Conservation (phyloP, 1,284 basidiomycete species). For the Taiwanofungus camphoratus region DNA sequence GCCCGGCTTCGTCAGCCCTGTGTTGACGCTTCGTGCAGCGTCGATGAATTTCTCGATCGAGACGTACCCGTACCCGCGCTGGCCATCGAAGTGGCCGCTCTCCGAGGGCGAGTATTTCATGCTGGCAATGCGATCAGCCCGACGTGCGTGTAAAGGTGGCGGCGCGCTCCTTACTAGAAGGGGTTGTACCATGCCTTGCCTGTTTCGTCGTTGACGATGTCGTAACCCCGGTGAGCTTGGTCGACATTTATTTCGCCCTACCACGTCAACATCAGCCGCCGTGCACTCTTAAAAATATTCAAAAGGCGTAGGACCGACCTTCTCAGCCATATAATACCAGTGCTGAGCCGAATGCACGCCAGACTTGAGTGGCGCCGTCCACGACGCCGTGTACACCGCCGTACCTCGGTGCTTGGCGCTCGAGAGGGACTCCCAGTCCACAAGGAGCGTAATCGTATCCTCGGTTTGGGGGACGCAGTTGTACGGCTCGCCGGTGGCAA, state of each 20-base stretch:
- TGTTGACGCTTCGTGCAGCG: slow-evolving; percentile 73
- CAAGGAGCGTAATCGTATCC: slow-evolving; percentile 91
- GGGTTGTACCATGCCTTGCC: slow-evolving; percentile 85
- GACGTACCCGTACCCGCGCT: slow-evolving; percentile 86
- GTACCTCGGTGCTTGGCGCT: slow-evolving; percentile 71
- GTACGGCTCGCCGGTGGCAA: slow-evolving; percentile 82
- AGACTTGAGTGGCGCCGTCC: slow-evolving; percentile 76
- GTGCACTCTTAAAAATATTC: not conserved
- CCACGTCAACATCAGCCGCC: slow-evolving; percentile 2
- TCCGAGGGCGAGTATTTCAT: slow-evolving; percentile 93
- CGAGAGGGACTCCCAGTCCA: slow-evolving; percentile 82
- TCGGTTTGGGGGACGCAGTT: slow-evolving; percentile 83
- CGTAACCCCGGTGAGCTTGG: slow-evolving; percentile 91
- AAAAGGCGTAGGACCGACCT: slow-evolving; percentile 39
- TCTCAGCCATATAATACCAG: slow-evolving; percentile 93
- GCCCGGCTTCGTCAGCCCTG: slow-evolving; percentile 52
- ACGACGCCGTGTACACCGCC: slow-evolving; percentile 88
- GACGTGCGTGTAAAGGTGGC: not conserved
- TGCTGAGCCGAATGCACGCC: slow-evolving; percentile 85
- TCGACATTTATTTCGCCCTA: slow-evolving; percentile 88
- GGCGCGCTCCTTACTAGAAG: slow-evolving; percentile 64
- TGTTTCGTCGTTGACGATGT: slow-evolving; percentile 76
- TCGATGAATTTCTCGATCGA: slow-evolving; percentile 92
- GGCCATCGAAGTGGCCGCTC: slow-evolving; percentile 88
- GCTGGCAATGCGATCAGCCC: slow-evolving; percentile 30